Evolutionary conservation across 495 filamentous ascomycete genomes (phyloP), one percentile per base, ranked within the genome.

Genomic region (Endocarpon pusillum): DNA sequence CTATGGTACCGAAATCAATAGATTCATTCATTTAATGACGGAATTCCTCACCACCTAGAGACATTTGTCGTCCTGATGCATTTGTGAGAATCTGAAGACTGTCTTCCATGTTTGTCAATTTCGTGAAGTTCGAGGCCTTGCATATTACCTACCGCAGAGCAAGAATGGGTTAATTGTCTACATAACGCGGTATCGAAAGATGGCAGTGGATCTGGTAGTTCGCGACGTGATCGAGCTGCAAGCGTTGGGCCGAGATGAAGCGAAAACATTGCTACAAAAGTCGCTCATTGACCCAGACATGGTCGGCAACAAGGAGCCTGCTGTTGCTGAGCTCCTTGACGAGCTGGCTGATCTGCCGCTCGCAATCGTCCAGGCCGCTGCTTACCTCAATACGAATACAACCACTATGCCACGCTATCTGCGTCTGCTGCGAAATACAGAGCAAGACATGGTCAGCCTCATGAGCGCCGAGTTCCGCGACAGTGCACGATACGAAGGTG

Each of bases 401-500:
- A 46, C 52, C 21, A 42, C 56, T 1, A 32, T 61, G 32, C 27
- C 33, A 14, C 37, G 54, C 19, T 72, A 72, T 41, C 45, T 67
- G 22, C 28, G 36, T 6, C 51, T 65, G 3, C 44, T 66, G 10
- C 41, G 37, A 10, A 45, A 48, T 0, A 56, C 50, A 8, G 52
- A 69, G 28, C 19, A 57, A 29, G 45, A 59, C 22, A 39, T 35
- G 14, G 29, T 53, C 12, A 38, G 34, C 25, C 40, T 65, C 22
- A 40, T 65, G 37, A 62, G 53, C 34, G 42, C 44, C 40, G 56
- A 64, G n/a, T 72, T 65, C 37, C 39, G 42, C 4, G 60, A 65
- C 36, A 43, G 46, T 2, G 44, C 45, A 21, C 47, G 61, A 20
- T 62, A 67, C 35, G 15, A 4, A 1, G 44, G 43, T 11, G 43